Evolutionary conservation across 78 protist genomes (phyloP).

Genomic region (Dictyostelium discoideum): DNA sequence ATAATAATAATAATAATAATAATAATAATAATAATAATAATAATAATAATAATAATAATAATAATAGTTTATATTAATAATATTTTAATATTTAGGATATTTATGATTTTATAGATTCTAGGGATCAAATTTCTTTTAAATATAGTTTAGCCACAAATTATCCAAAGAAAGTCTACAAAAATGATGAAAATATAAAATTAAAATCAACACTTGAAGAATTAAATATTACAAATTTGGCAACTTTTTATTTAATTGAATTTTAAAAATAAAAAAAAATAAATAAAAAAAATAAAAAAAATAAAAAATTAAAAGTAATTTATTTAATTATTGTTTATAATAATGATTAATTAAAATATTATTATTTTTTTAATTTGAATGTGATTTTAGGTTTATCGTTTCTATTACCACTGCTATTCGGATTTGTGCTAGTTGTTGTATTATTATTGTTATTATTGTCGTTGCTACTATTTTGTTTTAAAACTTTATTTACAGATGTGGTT

Average conservation of each 20-base stretch:
- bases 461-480: background rate
- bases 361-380: background rate
- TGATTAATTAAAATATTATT: background rate
- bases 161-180: background rate
- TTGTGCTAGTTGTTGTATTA: background rate
- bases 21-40: background rate
- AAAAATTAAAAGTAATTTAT: background rate
- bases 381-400: background rate
- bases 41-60: background rate
- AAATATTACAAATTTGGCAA: background rate
- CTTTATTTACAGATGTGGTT: background rate
- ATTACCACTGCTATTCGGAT: background rate
- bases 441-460: background rate
- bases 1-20: background rate
- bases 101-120: conserved; percentile 5
- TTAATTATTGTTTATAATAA: background rate
- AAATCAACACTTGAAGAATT: background rate
- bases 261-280: background rate
- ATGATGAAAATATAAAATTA: background rate
- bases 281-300: background rate
- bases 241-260: background rate
- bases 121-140: background rate
- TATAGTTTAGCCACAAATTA: background rate
- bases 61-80: background rate
- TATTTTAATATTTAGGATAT: background rate